These are phyloP conservation scores for Osmanthus fragrans DNA, from an alignment of 257 asterid species.

Conservation along the genomic window DNA sequence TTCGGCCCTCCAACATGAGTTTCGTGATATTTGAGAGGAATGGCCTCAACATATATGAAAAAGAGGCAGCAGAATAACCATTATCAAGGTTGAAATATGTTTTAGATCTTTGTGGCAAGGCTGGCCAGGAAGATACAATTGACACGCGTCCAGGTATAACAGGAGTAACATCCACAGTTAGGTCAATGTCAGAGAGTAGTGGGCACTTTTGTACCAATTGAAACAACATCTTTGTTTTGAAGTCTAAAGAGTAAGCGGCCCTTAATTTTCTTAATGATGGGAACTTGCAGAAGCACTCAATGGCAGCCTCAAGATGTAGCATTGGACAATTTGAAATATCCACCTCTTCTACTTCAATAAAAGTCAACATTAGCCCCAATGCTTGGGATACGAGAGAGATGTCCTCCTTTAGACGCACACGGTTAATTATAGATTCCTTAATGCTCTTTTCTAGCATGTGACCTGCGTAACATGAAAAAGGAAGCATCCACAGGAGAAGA, in stretches of 20 bases:
- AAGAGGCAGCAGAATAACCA: constrained; percentile 28
- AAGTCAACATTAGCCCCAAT: constrained; percentile 42
- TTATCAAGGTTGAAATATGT: constrained; percentile 19
- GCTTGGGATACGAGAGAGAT: constrained; percentile 31
- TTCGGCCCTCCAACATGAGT: constrained; percentile 78
- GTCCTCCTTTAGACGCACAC: constrained; percentile 26
- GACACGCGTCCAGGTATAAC: constrained; percentile 55
- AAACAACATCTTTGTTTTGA: constrained; percentile 41
- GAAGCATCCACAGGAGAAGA: constrained; percentile 60
- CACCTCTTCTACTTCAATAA: constrained; percentile 72
- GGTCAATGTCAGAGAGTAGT: constrained; percentile 56
- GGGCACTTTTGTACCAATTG: constrained; percentile 60
- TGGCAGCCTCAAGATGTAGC: constrained; percentile 55
- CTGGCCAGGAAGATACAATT: constrained; percentile 44
- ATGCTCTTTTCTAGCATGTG: constrained; percentile 38
- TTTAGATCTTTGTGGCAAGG: constrained; percentile 33
- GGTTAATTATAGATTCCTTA: constrained; percentile 34
- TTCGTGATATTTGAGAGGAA: constrained; percentile 47
- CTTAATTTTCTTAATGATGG: constrained; percentile 65
- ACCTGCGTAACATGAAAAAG: constrained; percentile 38
- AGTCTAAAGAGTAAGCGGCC: constrained; percentile 63
- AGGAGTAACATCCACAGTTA: constrained; percentile 70
- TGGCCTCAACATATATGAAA: constrained; percentile 27
- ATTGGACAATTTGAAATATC: constrained; percentile 80
- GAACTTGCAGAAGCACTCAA: constrained; percentile 60